These are phyloP conservation scores for Sclerotinia glacialis DNA, from an alignment of 2,329 filamentous ascomycete genomes.

Conservation along the genomic window DNA sequence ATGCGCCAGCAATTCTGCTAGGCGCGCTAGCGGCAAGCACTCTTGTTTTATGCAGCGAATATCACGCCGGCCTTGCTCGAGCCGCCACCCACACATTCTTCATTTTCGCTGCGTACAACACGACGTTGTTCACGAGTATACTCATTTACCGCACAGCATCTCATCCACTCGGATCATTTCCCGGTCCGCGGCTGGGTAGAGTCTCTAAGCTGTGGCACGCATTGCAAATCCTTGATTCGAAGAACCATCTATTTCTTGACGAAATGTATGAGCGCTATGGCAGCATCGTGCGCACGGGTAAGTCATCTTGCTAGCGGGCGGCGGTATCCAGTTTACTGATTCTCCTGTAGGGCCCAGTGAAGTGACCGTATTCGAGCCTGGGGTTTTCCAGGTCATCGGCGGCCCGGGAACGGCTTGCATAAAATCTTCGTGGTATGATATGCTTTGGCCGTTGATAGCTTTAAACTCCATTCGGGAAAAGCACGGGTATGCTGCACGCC, in stretches of 20 bases:
- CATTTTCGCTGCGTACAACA: no score
- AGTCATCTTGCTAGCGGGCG: not conserved
- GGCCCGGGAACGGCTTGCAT: not conserved
- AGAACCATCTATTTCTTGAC: constrained; percentile 1
- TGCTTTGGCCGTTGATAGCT: not conserved
- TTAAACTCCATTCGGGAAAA: no score
- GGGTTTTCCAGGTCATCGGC: not conserved
- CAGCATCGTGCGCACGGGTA: constrained; percentile 2
- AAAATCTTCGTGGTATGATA: constrained; percentile 8
- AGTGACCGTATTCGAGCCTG: constrained; percentile 5
- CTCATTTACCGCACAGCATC: not conserved
- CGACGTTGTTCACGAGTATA: not conserved
- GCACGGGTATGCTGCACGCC: not conserved
- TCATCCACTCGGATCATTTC: not conserved
- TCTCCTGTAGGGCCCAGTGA: not conserved
- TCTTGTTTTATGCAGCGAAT: no score
- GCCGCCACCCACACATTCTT: no score
- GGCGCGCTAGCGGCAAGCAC: no score
- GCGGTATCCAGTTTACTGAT: no score
- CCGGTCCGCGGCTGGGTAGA: not conserved
- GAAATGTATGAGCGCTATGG: not conserved
- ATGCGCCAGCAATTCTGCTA: no score
- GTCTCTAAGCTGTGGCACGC: constrained; percentile 6
- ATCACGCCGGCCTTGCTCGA: no score
- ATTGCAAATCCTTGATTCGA: not conserved